Evolutionary conservation across 2,329 filamentous ascomycete genomes (phyloP), one percentile per base, ranked within the genome.

Genomic region (Pseudogymnoascus sp.): DNA sequence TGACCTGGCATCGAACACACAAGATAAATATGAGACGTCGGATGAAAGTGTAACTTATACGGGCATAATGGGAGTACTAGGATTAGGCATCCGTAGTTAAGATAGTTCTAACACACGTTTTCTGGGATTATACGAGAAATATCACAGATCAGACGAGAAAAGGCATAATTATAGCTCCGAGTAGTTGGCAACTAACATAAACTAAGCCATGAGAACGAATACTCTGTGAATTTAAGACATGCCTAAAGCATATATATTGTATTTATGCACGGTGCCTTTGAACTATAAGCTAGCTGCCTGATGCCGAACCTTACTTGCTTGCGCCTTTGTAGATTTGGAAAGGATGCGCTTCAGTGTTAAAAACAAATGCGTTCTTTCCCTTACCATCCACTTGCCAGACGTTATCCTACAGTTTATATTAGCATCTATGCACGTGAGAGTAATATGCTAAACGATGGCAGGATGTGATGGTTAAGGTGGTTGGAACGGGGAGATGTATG

Each of bases 291-390:
- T 13, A 2, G 25, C 16, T 4, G 51, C 51, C 13, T 8, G 14
- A 34, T 19, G n/a, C 7, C 4, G 16, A 16, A 7, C 8, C 7
- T 34, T 57, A 57, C 28, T 57, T 34, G n/a, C 28, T 57, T 57
- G n/a, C 5, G 10, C 7, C 16, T 4, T 57, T 21, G 16, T 57
- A 57, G 10, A 83, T 78, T 71, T 75, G 80, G 19, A 86, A 74
- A 3, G 85, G 85, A 77, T 88, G 85, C 28, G 84, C 85, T 73
- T 88, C 85, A 0, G 85, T 88, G 70, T 87, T 88, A 69, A 82
- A 87, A 8, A 88, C 85, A 71, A 80, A 88, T 31, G 76, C 71
- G 67, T 88, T 85, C 60, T 73, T 73, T 6, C 77, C 76, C n/a
- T 79, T 77, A 60, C 74, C 73, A 23, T 79, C 75, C 11, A 85